Base-by-base conservation (phyloP, 208 protist species). In the Willaertia magna region DNA sequence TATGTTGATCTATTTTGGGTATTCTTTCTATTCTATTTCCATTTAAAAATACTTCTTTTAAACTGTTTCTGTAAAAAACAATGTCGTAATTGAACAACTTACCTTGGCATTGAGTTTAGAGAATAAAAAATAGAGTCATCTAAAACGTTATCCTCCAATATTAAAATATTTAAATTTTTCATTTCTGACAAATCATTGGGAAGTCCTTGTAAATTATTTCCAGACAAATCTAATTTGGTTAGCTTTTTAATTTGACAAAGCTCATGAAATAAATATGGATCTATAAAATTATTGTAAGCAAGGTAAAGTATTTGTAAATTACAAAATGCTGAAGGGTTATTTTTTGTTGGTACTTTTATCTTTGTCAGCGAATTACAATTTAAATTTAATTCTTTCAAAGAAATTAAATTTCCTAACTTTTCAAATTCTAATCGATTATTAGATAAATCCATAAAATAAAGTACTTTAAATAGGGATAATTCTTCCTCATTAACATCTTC, bases 141-240 rank as follows among this genome's bases (percentile, higher is more conserved):
- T 16, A 78, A 16, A 16, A 78, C 74, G 44, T 78, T 78, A 18
- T 46, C 42, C 16, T 78, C 74, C 12, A 78, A 43, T 22, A 78
- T 78, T 11, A 55, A 55, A 78, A 78, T 46, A 26, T 78, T 39
- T 26, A 16, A 16, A 4, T 39, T 12, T 40, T 26, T 78, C 22
- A 78, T 44, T 46, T 46, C 12, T 47, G 74, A 78, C 0, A 78
- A 22, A 78, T 78, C 74, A 78, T 78, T 46, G 22, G 74, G 74
- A 43, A 78, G 74, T 16, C 30, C 30, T 46, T 78, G 74, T 78
- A 78, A 78, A 43, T 78, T 78, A 78, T 78, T 78, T 46, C 74
- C 74, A 22, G 34, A 44, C 74, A 78, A 78, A 43, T 78, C 74
- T 20, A 78, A 43, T 47, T 46, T 78, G 42, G 7, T 44, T 16